These are phyloP conservation scores for Phialophora chinensis DNA, from an alignment of 2,329 filamentous ascomycete genomes.

Conservation along the genomic window DNA sequence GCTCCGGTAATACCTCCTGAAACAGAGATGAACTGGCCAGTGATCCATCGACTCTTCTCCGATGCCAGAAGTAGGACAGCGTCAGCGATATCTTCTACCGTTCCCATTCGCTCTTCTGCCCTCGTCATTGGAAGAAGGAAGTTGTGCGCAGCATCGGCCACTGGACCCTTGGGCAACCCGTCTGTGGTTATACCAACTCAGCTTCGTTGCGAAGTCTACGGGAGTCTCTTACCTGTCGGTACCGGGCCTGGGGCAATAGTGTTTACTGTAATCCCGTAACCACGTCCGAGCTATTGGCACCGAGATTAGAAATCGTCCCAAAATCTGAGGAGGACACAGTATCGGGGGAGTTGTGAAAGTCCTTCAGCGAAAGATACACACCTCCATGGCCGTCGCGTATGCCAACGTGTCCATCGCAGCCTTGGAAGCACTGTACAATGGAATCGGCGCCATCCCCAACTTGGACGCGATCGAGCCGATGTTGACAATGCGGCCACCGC, in stretches of 20 bases:
- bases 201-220: background rate
- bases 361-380: constrained; percentile 39
- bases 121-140: constrained; percentile 52
- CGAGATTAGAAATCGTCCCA: constrained; percentile 45
- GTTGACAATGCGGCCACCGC: constrained; percentile 58
- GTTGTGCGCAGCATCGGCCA: constrained; percentile 59
- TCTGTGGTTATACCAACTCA: constrained; percentile 49
- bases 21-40: constrained; percentile 54
- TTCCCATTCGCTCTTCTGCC: constrained; percentile 53
- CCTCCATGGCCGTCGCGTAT: constrained; percentile 61
- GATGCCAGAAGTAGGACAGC: constrained; percentile 53
- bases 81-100: constrained; percentile 58
- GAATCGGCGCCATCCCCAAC: constrained; percentile 25
- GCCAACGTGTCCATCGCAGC: constrained; percentile 66
- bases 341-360: background rate
- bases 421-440: constrained; percentile 61
- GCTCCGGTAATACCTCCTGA: constrained; percentile 49
- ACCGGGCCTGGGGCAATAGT: constrained; percentile 61
- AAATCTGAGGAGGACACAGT: constrained; percentile 34
- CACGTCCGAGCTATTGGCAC: constrained; percentile 42
- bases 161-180: constrained; percentile 54
- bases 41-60: constrained; percentile 51
- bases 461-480: constrained; percentile 34
- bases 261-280: constrained; percentile 59
- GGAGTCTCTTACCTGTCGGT: constrained; percentile 34